Conservation (phyloP, 495 filamentous ascomycete genomes). For the Penicillium maclennaniae region DNA sequence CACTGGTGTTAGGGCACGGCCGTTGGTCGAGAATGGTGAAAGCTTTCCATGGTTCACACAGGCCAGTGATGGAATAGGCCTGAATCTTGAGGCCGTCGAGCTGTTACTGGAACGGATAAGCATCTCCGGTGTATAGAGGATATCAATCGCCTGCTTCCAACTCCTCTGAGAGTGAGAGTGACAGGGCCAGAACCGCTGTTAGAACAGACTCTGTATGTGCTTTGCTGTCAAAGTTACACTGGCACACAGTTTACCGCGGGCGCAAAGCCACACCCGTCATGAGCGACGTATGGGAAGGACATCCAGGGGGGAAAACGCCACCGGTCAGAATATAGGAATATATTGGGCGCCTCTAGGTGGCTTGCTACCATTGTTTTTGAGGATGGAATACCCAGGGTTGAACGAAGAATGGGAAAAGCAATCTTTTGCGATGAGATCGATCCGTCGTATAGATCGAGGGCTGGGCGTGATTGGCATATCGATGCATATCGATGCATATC, state of each 20-base stretch:
- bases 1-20: neutral
- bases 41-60: neutral
- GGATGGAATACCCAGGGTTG: neutral
- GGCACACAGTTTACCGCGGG: neutral
- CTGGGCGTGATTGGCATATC: neutral
- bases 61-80: too few species aligned
- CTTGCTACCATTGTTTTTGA: neutral
- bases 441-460: neutral
- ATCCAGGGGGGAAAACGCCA: neutral
- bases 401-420: neutral
- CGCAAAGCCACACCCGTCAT: neutral
- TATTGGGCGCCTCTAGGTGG: neutral
- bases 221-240: neutral
- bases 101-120: too few species aligned
- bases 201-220: neutral
- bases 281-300: neutral
- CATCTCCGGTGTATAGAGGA: too few species aligned
- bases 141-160: too few species aligned
- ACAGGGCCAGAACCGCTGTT: too few species aligned
- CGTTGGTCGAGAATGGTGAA: neutral
- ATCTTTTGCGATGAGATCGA: neutral
- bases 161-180: too few species aligned
- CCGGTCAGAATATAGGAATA: neutral
- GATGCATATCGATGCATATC: neutral
- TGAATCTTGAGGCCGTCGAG: too few species aligned